phyloP scores from a whole-genome alignment of 208 protist genomes.

The Acanthamoeba polyphaga region DNA sequence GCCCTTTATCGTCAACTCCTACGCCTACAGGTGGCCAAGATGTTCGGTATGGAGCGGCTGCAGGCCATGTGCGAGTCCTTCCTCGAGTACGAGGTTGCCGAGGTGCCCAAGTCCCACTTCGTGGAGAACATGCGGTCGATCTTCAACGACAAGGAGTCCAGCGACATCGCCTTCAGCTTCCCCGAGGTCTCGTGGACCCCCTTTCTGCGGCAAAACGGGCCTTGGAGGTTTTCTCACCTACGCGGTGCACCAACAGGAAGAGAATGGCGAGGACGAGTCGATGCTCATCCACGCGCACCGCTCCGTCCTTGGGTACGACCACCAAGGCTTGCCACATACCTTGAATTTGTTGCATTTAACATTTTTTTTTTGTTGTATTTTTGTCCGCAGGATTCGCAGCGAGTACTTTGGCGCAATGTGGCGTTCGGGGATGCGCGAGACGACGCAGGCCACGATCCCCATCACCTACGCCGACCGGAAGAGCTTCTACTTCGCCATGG shows the following conservation, averaged over 20 bases:
- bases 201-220: neutral
- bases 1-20: too few relatives aligned
- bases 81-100: neutral
- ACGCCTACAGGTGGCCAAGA: neutral
- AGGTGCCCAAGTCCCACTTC: neutral
- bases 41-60: neutral
- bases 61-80: constrained; percentile 29
- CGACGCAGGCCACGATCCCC: neutral
- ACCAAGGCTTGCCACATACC: too few relatives aligned
- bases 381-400: neutral
- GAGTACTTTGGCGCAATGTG: constrained; percentile 17
- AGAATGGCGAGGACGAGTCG: neutral
- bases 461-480: constrained; percentile 29
- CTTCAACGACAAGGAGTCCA: neutral
- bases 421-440: constrained; percentile 15
- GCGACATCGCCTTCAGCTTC: constrained; percentile 30
- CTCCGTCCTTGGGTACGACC: neutral
- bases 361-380: too few relatives aligned
- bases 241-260: neutral
- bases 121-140: neutral
- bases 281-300: constrained; percentile 8
- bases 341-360: too few relatives aligned
- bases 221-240: neutral
- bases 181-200: neutral
- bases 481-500: neutral